Evolutionary conservation across 768 basidiomycete species (phyloP), one percentile per base, ranked within the genome.

Genomic region (Phanerodontia chrysosporium): DNA sequence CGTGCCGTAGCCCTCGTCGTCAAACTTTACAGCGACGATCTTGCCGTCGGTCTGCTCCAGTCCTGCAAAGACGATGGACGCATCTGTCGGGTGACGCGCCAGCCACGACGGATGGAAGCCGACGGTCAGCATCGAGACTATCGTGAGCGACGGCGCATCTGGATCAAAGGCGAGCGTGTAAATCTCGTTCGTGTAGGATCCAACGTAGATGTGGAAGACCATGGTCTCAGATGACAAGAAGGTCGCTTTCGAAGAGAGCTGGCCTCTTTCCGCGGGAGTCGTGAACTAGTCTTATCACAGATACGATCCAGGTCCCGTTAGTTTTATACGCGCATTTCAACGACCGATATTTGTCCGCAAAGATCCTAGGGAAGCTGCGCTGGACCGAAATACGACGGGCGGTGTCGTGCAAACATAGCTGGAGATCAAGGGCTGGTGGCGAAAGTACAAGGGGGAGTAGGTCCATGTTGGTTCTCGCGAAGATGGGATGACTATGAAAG

Each of bases 31-130:
- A 14, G 80, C 84, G 7, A 85, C 67, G 25, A 86, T 76, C 69
- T 77, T 76, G 14, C 92, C 91, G n/a, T 88, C 81, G 0, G 76
- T 62, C 59, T 86, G 82, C 64, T 92, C 87, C 21, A 92, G 75
- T 0, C 80, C 85, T 12, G 89, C 75, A 65, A 86, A 86, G 30
- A 90, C 74, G 27, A 92, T 64, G 2, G 82, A 80, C 45, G 72
- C 75, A 60, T 87, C 80, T 0, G 67, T 70, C 0, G 85, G 84
- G 66, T 87, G 81, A 7, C 75, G 72, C 12, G 85, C 80, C 61
- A 95, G 78, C 92, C 92, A 94, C 5, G 90, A 90, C 0, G 91
- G 88, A 65, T 83, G 82, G 63, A 78, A 71, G 27, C 88, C 87
- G 35, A 84, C 81, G 9, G 70, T 67, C 52, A 83, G 65, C 16